Percentiles rank a stretch among this genome's conserved stretches.
Conservation (phyloP, 2,329 filamentous ascomycete species). For the Podosphaera aphanis region DNA sequence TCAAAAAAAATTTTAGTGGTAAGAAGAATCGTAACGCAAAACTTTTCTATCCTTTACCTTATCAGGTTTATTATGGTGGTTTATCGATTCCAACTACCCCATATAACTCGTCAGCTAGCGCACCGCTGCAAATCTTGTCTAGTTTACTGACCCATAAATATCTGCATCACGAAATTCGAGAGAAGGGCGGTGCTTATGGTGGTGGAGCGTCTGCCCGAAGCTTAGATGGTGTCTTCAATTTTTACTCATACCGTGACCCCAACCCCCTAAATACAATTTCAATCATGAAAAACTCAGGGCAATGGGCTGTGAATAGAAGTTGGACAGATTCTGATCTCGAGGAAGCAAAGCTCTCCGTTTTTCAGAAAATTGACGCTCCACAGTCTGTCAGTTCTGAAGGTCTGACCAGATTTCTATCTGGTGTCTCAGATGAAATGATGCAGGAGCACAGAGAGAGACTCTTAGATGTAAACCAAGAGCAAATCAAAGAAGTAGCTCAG, state of each 20-base stretch:
- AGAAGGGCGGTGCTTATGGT: constrained; percentile 92
- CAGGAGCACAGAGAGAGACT: constrained; percentile 63
- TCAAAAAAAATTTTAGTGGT: constrained; percentile 17
- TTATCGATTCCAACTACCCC: constrained; percentile 63
- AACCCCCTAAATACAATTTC: constrained; percentile 74
- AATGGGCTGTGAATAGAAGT: constrained; percentile 57
- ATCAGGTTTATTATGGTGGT: constrained; percentile 89
- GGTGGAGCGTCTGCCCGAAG: constrained; percentile 67
- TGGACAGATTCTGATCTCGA: constrained; percentile 76
- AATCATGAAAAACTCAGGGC: constrained; percentile 63
- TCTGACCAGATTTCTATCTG: constrained; percentile 62
- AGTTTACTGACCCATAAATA: constrained; percentile 92
- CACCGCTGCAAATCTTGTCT: constrained; percentile 67
- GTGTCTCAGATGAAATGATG: constrained; percentile 72
- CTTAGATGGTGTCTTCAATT: constrained; percentile 68
- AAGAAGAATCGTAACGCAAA: constrained; percentile 29
- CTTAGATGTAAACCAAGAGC: constrained; percentile 60
- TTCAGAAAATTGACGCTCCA: constrained; percentile 78
- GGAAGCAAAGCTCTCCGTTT: constrained; percentile 86
- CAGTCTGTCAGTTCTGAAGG: constrained; percentile 71
- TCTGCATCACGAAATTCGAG: constrained; percentile 87
- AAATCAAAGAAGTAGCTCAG: constrained; percentile 63
- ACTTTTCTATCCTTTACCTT: constrained; percentile 81
- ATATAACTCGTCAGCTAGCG: constrained; percentile 52
- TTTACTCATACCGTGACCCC: constrained; percentile 91